Evolutionary conservation across 83 land plant species (phyloP).

Genomic region (Diphasiastrum complanatum): DNA sequence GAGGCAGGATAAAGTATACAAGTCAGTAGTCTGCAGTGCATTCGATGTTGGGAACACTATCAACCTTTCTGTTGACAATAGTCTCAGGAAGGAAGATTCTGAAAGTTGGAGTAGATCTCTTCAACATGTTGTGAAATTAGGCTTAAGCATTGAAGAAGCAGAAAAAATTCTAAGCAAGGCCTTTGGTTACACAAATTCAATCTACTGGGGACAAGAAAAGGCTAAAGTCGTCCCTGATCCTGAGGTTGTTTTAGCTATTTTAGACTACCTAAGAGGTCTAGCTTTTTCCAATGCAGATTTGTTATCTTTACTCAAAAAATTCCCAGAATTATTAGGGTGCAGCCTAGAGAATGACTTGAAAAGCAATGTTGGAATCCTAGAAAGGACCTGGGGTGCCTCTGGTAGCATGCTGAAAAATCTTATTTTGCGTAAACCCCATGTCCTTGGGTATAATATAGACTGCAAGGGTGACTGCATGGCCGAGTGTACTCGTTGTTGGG

Average conservation of each 20-base stretch:
- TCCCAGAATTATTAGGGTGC: slow-evolving; percentile 91
- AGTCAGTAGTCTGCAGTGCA: too few species aligned
- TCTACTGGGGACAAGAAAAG: slow-evolving; percentile 83
- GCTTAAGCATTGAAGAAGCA: slow-evolving; percentile 48
- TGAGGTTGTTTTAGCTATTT: slow-evolving; percentile 31
- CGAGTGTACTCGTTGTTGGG: slow-evolving; percentile 96
- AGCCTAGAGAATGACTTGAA: slow-evolving; percentile 50
- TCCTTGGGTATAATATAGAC: slow-evolving; percentile 85
- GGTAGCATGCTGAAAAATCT: slow-evolving; percentile 66
- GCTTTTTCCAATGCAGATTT: slow-evolving; percentile 66
- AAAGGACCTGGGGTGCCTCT: slow-evolving; percentile 70
- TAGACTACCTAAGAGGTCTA: slow-evolving; percentile 51
- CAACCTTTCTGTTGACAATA: too few species aligned
- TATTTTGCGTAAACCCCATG: slow-evolving; percentile 80
- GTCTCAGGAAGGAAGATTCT: too few species aligned
- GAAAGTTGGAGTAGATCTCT: too few species aligned
- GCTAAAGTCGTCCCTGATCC: slow-evolving; percentile 44
- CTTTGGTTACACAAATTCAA: slow-evolving; percentile 71
- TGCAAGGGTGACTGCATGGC: slow-evolving; percentile 94
- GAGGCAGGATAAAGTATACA: too few species aligned
- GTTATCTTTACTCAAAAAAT: slow-evolving; percentile 60
- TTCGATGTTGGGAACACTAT: too few species aligned
- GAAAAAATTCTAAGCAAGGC: slow-evolving; percentile 65
- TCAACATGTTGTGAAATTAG: slow-evolving; percentile 39
- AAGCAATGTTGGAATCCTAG: slow-evolving; percentile 53